phyloP scores from a whole-genome alignment of 495 filamentous ascomycete species.

The Venustampulla echinocandica region DNA sequence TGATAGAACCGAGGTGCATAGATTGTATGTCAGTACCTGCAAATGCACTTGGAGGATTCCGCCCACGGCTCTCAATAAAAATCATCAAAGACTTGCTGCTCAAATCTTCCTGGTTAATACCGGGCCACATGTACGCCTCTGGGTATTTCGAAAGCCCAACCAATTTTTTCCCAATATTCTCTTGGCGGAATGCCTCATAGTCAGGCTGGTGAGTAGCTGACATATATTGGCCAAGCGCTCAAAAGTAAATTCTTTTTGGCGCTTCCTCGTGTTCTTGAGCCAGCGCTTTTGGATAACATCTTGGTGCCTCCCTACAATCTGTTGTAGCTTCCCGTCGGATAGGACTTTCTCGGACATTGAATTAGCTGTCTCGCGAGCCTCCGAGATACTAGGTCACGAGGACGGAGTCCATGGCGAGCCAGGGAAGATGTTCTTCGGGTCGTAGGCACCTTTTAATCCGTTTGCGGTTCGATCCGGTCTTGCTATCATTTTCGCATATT shows the following conservation, averaged over 20 bases:
- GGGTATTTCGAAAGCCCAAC: neutral
- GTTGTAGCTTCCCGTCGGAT: no score
- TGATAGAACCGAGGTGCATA: neutral
- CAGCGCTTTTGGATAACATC: slow-evolving; percentile 38
- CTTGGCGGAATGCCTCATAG: slow-evolving; percentile 20
- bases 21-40: neutral
- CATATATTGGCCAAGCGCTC: slow-evolving; percentile 40
- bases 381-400: no score
- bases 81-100: neutral
- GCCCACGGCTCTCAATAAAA: neutral
- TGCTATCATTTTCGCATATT: no score
- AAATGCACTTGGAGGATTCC: neutral
- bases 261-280: slow-evolving; percentile 36
- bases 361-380: no score
- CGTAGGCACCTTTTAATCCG: no score
- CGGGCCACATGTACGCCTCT: neutral
- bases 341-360: no score
- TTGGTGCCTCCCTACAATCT: slow-evolving; percentile 36
- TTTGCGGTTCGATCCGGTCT: no score
- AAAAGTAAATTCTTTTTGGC: slow-evolving; percentile 35
- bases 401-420: no score
- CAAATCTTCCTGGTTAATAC: neutral
- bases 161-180: neutral
- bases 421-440: no score
- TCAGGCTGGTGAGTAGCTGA: slow-evolving; percentile 34